Conservation (phyloP, 805 yeast species). For the Schizosaccharomyces octosporus region DNA sequence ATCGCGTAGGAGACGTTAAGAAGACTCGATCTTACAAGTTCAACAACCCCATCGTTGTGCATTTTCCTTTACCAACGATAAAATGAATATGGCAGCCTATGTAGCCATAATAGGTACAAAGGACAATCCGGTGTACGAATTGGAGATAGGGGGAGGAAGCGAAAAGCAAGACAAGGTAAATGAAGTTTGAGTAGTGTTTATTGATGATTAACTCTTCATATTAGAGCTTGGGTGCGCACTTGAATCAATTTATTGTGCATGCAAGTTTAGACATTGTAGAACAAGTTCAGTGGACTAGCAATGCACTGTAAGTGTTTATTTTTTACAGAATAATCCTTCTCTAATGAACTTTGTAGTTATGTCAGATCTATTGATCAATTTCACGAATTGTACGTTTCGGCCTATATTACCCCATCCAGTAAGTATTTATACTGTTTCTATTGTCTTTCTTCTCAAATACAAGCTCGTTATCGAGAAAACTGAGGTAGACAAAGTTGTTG, state of each 20-base stretch:
- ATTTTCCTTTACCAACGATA: neutral
- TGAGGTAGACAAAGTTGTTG: neutral
- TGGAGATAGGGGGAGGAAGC: slow-evolving; percentile 57
- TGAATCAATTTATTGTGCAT: slow-evolving; percentile 71
- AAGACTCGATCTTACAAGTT: too few relatives aligned
- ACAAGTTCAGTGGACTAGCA: slow-evolving; percentile 60
- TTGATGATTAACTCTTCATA: neutral
- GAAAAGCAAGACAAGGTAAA: neutral
- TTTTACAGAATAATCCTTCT: too few relatives aligned
- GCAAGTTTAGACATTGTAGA: slow-evolving; percentile 79
- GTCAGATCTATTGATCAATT: slow-evolving; percentile 64
- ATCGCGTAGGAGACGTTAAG: too few relatives aligned
- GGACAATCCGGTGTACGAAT: slow-evolving; percentile 69
- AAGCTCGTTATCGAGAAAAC: too few relatives aligned
- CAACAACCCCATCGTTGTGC: too few relatives aligned
- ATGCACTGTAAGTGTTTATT: slow-evolving; percentile 16
- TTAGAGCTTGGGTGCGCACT: slow-evolving; percentile 18
- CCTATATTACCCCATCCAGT: slow-evolving; percentile 66
- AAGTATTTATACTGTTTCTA: slow-evolving; percentile 2
- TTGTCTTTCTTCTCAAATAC: too few relatives aligned
- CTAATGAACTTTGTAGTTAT: slow-evolving; percentile 14
- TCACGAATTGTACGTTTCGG: slow-evolving; percentile 60
- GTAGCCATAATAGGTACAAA: slow-evolving; percentile 68
- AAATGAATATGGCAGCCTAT: slow-evolving; percentile 42
- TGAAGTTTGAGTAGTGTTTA: neutral